Evolutionary conservation across 305 asterid species (phyloP).

Genomic region (Solanum hybrid): DNA sequence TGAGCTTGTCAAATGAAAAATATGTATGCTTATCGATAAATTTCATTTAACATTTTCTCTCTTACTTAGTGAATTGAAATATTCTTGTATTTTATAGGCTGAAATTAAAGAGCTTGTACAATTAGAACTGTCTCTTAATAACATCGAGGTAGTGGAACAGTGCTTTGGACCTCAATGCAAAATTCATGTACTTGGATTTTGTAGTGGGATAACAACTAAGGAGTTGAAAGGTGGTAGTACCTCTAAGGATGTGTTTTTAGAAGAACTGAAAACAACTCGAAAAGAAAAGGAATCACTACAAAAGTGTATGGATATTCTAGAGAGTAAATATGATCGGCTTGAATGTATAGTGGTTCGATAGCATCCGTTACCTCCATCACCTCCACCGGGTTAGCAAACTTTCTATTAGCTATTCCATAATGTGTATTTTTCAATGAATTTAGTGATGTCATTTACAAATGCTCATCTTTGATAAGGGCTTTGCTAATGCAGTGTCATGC

Average conservation of each 20-base stretch:
- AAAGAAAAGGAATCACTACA: not conserved
- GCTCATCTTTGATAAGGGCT: not conserved
- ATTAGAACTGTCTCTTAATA: not conserved
- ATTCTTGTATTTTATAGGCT: not conserved
- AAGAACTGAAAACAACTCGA: not conserved
- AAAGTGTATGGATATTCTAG: not conserved
- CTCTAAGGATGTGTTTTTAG: not conserved
- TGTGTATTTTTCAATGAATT: not conserved
- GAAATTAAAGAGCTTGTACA: not conserved
- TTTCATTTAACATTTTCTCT: no score
- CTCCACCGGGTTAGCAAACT: not conserved
- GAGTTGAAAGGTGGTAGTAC: not conserved
- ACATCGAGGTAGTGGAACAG: not conserved
- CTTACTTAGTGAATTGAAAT: not conserved
- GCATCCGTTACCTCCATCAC: not conserved
- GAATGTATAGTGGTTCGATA: not conserved
- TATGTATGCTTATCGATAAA: not conserved
- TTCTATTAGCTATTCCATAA: not conserved
- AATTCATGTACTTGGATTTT: conserved; percentile 16
- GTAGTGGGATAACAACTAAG: not conserved
- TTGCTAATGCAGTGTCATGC: not conserved
- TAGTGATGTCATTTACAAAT: not conserved
- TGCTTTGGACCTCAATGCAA: not conserved
- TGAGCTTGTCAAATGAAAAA: not conserved
- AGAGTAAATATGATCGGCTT: not conserved